Conservation (phyloP, 768 basidiomycete species). For the Phaeotremella skinneri region DNA sequence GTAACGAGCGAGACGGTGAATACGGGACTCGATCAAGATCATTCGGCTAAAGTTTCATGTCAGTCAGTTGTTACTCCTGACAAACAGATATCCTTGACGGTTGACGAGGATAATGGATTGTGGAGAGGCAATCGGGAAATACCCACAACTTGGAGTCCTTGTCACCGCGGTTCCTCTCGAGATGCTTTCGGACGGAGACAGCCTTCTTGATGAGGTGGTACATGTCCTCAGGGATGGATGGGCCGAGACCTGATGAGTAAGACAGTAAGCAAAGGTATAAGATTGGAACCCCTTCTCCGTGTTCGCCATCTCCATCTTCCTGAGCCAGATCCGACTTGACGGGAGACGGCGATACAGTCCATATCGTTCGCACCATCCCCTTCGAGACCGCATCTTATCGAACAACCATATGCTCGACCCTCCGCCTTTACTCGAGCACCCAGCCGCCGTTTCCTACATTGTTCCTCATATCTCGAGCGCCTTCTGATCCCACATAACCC, state of each 20-base stretch:
- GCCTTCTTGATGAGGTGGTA: conserved; percentile 99
- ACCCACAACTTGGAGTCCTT: conserved; percentile 61
- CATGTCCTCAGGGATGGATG: conserved; percentile 97
- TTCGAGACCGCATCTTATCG: too few relatives aligned
- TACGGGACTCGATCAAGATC: conserved; percentile 97
- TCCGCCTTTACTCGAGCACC: too few relatives aligned
- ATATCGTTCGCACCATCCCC: too few relatives aligned
- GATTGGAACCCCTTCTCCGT: background rate
- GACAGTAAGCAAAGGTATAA: background rate
- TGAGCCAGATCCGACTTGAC: too few relatives aligned
- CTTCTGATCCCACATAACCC: background rate
- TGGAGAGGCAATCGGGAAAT: background rate
- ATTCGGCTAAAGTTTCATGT: conserved; percentile 63
- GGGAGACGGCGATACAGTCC: too few relatives aligned
- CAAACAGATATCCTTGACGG: conserved; percentile 25
- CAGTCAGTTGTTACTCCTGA: background rate
- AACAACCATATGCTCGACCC: too few relatives aligned
- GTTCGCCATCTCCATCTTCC: background rate
- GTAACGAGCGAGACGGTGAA: conserved; percentile 96
- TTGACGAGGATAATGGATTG: background rate
- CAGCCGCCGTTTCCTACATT: background rate
- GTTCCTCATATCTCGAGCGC: background rate
- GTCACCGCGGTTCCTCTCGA: conserved; percentile 97
- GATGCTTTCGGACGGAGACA: conserved; percentile 96
- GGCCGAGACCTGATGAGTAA: conserved; percentile 72